Evolutionary conservation across 1,284 basidiomycete genomes (phyloP).

Genomic region (Apiotrichum laibachii): DNA sequence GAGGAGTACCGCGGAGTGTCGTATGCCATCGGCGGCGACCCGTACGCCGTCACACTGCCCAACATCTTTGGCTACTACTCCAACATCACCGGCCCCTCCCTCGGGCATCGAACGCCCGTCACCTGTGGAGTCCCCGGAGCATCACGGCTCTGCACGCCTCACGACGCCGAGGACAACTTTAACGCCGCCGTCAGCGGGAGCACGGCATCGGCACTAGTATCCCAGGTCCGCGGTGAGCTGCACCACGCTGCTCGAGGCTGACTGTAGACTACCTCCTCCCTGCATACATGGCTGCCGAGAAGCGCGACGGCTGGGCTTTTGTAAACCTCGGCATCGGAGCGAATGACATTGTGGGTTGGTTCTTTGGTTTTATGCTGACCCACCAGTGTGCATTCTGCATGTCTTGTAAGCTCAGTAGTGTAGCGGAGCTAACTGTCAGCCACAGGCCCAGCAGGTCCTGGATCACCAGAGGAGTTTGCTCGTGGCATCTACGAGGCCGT

Average conservation of each 20-base stretch:
- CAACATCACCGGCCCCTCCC: slow-evolving; percentile 28
- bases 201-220: slow-evolving; percentile 24
- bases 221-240: slow-evolving; percentile 39
- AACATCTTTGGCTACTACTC: slow-evolving; percentile 36
- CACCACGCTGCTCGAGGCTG: not conserved
- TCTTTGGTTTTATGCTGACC: slow-evolving; percentile 6
- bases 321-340: slow-evolving; percentile 50
- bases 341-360: slow-evolving; percentile 46
- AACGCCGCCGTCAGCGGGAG: slow-evolving; percentile 45
- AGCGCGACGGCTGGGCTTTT: slow-evolving; percentile 43
- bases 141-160: slow-evolving; percentile 16
- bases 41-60: slow-evolving; percentile 44
- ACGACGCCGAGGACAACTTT: slow-evolving; percentile 35
- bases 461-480: slow-evolving; percentile 44
- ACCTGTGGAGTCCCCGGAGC: slow-evolving; percentile 18
- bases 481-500: slow-evolving; percentile 41
- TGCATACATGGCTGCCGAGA: slow-evolving; percentile 25
- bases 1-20: slow-evolving; percentile 50
- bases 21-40: slow-evolving; percentile 48
- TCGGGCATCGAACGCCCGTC: slow-evolving; percentile 30
- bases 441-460: slow-evolving; percentile 27
- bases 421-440: slow-evolving; percentile 22
- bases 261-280: slow-evolving; percentile 45
- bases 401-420: slow-evolving; percentile 27
- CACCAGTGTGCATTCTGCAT: slow-evolving; percentile 48